Percentiles rank a stretch among this genome's conserved stretches.
phyloP scores from a whole-genome alignment of 2,329 filamentous ascomycete genomes.

The Juglanconis juglandina region DNA sequence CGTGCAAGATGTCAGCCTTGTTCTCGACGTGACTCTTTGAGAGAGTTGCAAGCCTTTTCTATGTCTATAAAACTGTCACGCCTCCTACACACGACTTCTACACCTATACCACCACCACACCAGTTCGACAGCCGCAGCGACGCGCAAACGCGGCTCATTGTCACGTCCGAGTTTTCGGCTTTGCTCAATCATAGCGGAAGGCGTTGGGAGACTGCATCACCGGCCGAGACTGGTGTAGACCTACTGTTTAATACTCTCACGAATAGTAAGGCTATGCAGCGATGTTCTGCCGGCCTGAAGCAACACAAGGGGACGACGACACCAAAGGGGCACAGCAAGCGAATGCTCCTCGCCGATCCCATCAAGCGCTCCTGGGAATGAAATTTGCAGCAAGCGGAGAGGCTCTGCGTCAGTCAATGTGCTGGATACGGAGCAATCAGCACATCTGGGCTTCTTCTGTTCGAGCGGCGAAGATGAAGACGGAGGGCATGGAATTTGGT shows the following conservation, averaged over 20 bases:
- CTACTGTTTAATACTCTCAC: slow-evolving; percentile 34
- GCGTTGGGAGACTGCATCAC: slow-evolving; percentile 41
- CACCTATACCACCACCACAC: slow-evolving; percentile 21
- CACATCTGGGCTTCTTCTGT: too few species aligned
- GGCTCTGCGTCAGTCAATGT: too few species aligned
- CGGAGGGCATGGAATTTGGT: not conserved
- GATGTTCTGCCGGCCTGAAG: slow-evolving; percentile 18
- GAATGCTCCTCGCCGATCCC: not conserved
- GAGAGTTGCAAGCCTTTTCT: slow-evolving; percentile 30
- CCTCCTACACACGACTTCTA: slow-evolving; percentile 9
- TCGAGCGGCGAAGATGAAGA: not conserved
- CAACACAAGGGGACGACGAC: slow-evolving; percentile 1
- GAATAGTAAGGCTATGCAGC: slow-evolving; percentile 20
- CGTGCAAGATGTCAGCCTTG: slow-evolving; percentile 93
- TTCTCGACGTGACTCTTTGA: slow-evolving; percentile 84
- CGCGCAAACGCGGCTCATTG: slow-evolving; percentile 10
- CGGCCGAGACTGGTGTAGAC: slow-evolving; percentile 18
- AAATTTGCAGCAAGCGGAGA: too few species aligned
- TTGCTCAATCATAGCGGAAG: slow-evolving; percentile 49
- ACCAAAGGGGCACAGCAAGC: not conserved
- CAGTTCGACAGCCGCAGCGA: slow-evolving; percentile 12
- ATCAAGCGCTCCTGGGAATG: not conserved
- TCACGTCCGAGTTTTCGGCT: slow-evolving; percentile 18
- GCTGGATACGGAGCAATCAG: too few species aligned
- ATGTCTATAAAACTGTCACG: slow-evolving; percentile 23